Percentiles rank a stretch among this genome's conserved stretches.
These are phyloP conservation scores for Pythium sukuiense DNA, from an alignment of 352 stramenopile species.

Conservation along the genomic window DNA sequence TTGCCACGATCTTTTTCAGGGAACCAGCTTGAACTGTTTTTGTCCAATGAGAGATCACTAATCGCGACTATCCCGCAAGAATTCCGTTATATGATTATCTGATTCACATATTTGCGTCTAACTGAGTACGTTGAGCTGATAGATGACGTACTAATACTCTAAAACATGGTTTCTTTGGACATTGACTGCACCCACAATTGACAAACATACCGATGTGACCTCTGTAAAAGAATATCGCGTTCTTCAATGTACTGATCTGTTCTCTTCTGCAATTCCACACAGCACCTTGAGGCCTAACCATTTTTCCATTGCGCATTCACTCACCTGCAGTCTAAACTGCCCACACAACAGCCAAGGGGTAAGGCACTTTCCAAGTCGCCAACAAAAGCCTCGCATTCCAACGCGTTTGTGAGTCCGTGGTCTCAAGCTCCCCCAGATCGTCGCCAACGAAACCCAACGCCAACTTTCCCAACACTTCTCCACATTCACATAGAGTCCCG, in stretches of 20 bases:
- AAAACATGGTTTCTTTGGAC: not conserved
- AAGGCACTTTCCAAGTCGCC: conserved; percentile 12
- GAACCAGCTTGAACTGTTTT: not conserved
- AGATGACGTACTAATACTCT: not conserved
- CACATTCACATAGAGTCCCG: not conserved
- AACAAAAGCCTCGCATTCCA: not conserved
- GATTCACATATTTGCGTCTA: not conserved
- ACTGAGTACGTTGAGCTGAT: conserved; percentile 1
- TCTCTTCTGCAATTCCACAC: not conserved
- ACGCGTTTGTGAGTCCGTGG: not conserved
- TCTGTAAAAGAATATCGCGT: not conserved
- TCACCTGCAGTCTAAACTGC: not conserved
- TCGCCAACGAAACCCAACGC: conserved; percentile 1
- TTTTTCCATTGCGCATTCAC: conserved; percentile 23
- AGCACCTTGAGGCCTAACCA: not conserved
- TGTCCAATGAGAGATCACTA: not conserved
- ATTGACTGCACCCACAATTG: too few relatives aligned
- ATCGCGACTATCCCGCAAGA: not conserved
- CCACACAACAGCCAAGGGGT: not conserved
- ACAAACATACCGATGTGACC: not conserved
- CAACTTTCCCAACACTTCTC: not conserved
- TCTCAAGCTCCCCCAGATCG: not conserved
- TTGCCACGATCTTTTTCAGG: conserved; percentile 5
- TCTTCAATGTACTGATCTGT: conserved; percentile 13
- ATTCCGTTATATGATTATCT: conserved; percentile 8